phyloP scores from a whole-genome alignment of 352 stramenopile species.

The Pythium dissotocum region DNA sequence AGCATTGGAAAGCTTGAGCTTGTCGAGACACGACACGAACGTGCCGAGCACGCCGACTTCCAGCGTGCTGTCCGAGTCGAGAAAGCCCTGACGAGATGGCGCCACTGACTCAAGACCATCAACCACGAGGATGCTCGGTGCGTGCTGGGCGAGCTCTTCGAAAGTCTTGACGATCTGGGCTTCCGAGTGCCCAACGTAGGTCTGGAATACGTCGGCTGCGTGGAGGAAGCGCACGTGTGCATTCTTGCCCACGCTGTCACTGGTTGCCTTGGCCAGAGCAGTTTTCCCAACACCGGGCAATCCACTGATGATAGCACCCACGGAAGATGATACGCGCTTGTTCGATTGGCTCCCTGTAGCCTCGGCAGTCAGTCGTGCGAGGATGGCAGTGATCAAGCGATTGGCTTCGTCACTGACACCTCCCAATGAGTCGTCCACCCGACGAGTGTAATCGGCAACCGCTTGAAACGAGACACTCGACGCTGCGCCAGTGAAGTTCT shows the following conservation, averaged over 20 bases:
- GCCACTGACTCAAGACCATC: conserved; percentile 93
- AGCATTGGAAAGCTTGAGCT: conserved; percentile 40
- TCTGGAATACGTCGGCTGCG: conserved; percentile 94
- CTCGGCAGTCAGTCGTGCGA: conserved; percentile 29
- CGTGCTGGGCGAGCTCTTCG: conserved; percentile 43
- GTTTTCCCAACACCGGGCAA: conserved; percentile 80
- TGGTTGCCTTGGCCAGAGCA: conserved; percentile 45
- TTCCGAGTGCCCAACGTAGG: conserved; percentile 91
- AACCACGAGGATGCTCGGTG: conserved; percentile 74
- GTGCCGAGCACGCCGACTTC: conserved; percentile 81
- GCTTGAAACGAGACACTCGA: conserved; percentile 19
- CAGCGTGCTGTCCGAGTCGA: conserved; percentile 60
- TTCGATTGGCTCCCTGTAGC: neutral
- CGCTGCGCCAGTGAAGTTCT: no score
- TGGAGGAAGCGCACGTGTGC: conserved; percentile 55
- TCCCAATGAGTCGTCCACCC: conserved; percentile 41
- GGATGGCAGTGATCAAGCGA: conserved; percentile 41
- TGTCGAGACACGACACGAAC: conserved; percentile 86
- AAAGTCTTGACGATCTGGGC: conserved; percentile 64
- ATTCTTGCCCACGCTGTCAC: conserved; percentile 29
- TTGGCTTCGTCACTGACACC: conserved; percentile 41
- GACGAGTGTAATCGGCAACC: conserved; percentile 29
- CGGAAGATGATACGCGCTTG: conserved; percentile 3
- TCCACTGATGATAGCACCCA: conserved; percentile 68
- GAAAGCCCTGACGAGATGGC: conserved; percentile 50